Evolutionary conservation across 495 filamentous ascomycete genomes (phyloP).

Genomic region (Penicillium coffeae): DNA sequence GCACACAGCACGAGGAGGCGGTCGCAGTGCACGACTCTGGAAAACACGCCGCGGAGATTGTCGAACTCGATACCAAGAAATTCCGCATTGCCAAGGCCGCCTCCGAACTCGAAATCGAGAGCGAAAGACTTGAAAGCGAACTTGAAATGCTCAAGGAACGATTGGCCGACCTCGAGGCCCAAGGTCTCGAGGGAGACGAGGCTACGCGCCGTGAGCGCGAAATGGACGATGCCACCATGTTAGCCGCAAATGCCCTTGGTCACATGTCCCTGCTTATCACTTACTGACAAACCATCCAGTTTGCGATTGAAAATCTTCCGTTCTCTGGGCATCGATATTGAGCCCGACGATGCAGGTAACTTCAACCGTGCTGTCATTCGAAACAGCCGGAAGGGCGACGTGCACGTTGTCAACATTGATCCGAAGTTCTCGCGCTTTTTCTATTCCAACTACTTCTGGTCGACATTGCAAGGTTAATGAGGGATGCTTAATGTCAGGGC

Average conservation of each 20-base stretch:
- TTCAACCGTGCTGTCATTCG: slow-evolving; percentile 84
- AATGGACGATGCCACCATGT: slow-evolving; percentile 56
- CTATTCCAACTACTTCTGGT: slow-evolving; percentile 96
- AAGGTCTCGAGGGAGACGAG: slow-evolving; percentile 65
- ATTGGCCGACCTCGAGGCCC: slow-evolving; percentile 77
- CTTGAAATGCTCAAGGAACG: slow-evolving; percentile 69
- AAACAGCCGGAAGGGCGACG: slow-evolving; percentile 82
- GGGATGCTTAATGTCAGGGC: slow-evolving; percentile 8
- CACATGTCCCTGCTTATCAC: not conserved
- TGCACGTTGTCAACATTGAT: slow-evolving; percentile 92
- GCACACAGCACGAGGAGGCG: slow-evolving; percentile 66
- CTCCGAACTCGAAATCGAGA: slow-evolving; percentile 85
- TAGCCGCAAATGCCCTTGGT: slow-evolving; percentile 9
- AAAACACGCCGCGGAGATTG: slow-evolving; percentile 74
- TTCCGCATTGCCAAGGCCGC: slow-evolving; percentile 89
- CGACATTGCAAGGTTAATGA: slow-evolving; percentile 58
- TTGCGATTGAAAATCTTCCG: slow-evolving; percentile 89
- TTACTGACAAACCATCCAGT: slow-evolving; percentile 33
- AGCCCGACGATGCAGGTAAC: slow-evolving; percentile 74
- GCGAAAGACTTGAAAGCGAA: slow-evolving; percentile 80
- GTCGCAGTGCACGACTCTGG: slow-evolving; percentile 65
- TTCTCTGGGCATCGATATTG: slow-evolving; percentile 83
- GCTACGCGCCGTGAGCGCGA: slow-evolving; percentile 56
- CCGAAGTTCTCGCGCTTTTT: slow-evolving; percentile 86
- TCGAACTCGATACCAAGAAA: slow-evolving; percentile 86